These are phyloP conservation scores for Phaeosphaeriaceae sp. DNA, from an alignment of 2,329 filamentous ascomycete genomes.

Conservation along the genomic window DNA sequence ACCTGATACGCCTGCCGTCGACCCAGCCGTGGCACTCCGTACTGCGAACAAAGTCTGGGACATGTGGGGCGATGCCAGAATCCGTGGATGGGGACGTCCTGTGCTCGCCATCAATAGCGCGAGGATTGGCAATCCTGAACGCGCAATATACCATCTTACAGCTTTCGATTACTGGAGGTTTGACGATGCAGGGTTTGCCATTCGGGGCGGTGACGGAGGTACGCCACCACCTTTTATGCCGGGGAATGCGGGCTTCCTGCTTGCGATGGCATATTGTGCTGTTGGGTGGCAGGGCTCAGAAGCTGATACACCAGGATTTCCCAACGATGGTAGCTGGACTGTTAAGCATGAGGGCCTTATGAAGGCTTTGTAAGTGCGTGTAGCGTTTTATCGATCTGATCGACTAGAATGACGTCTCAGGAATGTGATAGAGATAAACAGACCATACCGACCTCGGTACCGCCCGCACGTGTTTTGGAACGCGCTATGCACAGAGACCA, in stretches of 20 bases:
- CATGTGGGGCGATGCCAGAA: slow-evolving; percentile 37
- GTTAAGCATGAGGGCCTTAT: slow-evolving; percentile 31
- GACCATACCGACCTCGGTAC: no score
- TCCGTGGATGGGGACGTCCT: slow-evolving; percentile 40
- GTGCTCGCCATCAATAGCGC: slow-evolving; percentile 40
- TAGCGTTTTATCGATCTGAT: no score
- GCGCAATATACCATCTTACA: slow-evolving; percentile 49
- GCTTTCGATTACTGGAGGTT: slow-evolving; percentile 60
- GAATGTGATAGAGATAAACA: no score
- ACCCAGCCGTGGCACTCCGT: slow-evolving; percentile 27
- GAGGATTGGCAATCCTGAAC: slow-evolving; percentile 28
- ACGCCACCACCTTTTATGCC: slow-evolving; percentile 66
- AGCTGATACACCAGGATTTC: slow-evolving; percentile 36
- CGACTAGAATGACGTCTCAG: no score
- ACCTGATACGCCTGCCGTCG: slow-evolving; percentile 30
- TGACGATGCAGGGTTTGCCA: slow-evolving; percentile 60
- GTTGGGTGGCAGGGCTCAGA: slow-evolving; percentile 59
- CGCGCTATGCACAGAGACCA: neutral
- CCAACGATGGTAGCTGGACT: slow-evolving; percentile 26
- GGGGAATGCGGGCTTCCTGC: slow-evolving; percentile 56
- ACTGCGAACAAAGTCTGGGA: slow-evolving; percentile 35
- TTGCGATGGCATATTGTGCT: slow-evolving; percentile 61
- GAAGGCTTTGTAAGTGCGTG: slow-evolving; percentile 17
- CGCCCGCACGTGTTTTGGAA: neutral
- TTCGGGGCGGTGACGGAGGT: slow-evolving; percentile 58